Percentiles rank a stretch among this genome's conserved stretches.
Conservation (phyloP, 306 rosid genomes). For the Lathyrus tuberosus region DNA sequence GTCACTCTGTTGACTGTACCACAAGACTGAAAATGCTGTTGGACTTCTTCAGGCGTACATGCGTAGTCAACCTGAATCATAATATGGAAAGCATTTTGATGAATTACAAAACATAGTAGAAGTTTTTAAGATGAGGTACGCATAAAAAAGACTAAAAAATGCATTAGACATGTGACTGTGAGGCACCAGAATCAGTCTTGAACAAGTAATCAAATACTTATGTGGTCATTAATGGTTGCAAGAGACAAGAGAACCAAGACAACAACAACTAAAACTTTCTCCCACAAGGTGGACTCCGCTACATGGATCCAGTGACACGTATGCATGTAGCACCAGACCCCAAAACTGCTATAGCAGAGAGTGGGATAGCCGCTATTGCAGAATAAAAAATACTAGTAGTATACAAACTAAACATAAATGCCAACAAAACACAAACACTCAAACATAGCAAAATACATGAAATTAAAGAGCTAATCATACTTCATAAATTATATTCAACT, state of each 20-base stretch:
- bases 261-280: slow-evolving; percentile 1
- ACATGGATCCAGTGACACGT: not conserved
- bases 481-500: not conserved
- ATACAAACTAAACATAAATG: not conserved
- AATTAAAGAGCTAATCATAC: not conserved
- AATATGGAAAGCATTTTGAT: slow-evolving; percentile 37
- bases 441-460: too few relatives aligned
- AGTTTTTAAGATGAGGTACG: slow-evolving; percentile 13
- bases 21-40: slow-evolving; percentile 99
- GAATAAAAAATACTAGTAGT: not conserved
- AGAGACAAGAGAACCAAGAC: slow-evolving; percentile 17
- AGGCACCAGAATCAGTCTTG: slow-evolving; percentile 27
- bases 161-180: slow-evolving; percentile 3
- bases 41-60: slow-evolving; percentile 98
- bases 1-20: slow-evolving; percentile 99
- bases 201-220: slow-evolving; percentile 28
- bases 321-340: not conserved
- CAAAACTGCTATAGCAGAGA: not conserved
- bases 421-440: not conserved
- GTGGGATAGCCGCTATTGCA: not conserved
- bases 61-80: slow-evolving; percentile 88
- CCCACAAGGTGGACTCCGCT: not conserved
- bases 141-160: not conserved
- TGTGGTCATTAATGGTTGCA: slow-evolving; percentile 11
- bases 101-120: slow-evolving; percentile 20